Conservation (phyloP, 495 filamentous ascomycete species). For the Penicillium goetzii region DNA sequence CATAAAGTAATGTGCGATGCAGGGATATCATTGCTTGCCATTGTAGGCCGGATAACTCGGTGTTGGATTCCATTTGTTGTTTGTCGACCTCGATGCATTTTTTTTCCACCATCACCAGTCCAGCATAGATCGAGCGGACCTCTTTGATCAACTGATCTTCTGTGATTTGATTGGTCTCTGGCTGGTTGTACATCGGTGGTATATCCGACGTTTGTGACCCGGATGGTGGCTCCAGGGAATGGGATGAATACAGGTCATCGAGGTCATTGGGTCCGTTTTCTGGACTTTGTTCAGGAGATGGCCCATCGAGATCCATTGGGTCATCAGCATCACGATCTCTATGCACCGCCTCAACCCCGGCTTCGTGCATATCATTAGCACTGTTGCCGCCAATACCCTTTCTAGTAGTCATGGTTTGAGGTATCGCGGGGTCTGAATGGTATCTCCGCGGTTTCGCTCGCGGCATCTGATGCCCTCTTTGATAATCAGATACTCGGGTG, state of each 20-base stretch:
- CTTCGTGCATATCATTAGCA: background rate
- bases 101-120: conserved; percentile 76
- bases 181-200: conserved; percentile 52
- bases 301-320: background rate
- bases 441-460: conserved; percentile 12
- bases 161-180: conserved; percentile 69
- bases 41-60: conserved; percentile 60
- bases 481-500: background rate
- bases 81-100: conserved; percentile 77
- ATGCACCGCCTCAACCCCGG: background rate
- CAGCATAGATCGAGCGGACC: conserved; percentile 76
- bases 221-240: conserved; percentile 12
- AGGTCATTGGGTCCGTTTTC: background rate
- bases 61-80: conserved; percentile 50
- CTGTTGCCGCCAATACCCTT: background rate
- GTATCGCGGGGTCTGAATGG: conserved; percentile 12
- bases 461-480: background rate
- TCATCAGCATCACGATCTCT: background rate
- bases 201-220: conserved; percentile 46
- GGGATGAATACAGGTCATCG: conserved; percentile 13
- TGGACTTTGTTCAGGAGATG: background rate
- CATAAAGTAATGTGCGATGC: conserved; percentile 72
- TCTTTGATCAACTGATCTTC: conserved; percentile 71
- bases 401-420: background rate
- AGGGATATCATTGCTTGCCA: conserved; percentile 75